A percentile compares a stretch with the other conserved stretches of the same genome.
These are phyloP conservation scores for Claviceps maximensis DNA, from an alignment of 2,329 filamentous ascomycete genomes.

Conservation along the genomic window DNA sequence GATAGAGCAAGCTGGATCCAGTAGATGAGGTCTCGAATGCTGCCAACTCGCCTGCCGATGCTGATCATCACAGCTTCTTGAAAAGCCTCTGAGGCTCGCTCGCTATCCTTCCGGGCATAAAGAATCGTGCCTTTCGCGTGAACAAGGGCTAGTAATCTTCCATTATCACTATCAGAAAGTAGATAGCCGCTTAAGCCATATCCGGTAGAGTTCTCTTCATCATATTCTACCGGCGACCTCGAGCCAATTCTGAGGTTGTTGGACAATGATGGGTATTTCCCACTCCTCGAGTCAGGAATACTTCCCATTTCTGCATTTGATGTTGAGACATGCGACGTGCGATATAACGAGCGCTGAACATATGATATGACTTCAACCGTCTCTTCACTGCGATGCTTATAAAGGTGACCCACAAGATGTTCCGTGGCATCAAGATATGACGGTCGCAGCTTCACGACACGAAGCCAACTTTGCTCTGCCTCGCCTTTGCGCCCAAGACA, in stretches of 20 bases:
- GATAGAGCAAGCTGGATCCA: slow-evolving; percentile 61
- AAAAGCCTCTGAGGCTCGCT: slow-evolving; percentile 72
- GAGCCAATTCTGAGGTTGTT: background rate
- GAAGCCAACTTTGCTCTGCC: slow-evolving; percentile 74
- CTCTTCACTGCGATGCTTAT: slow-evolving; percentile 69
- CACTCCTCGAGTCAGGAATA: background rate
- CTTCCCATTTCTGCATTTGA: background rate
- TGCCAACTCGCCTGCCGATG: slow-evolving; percentile 54
- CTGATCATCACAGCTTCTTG: slow-evolving; percentile 91
- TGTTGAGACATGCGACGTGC: background rate
- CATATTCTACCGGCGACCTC: background rate
- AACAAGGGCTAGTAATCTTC: slow-evolving; percentile 80
- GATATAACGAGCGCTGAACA: slow-evolving; percentile 60
- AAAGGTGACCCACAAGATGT: slow-evolving; percentile 79
- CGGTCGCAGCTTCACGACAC: slow-evolving; percentile 70
- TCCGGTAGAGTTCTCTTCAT: slow-evolving; percentile 7
- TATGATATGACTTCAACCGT: slow-evolving; percentile 79
- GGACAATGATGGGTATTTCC: background rate
- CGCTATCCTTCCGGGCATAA: slow-evolving; percentile 75
- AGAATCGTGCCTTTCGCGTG: slow-evolving; percentile 99
- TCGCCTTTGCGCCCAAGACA: slow-evolving; percentile 72
- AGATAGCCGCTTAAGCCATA: slow-evolving; percentile 51
- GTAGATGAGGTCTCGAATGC: slow-evolving; percentile 66
- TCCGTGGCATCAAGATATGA: slow-evolving; percentile 92
- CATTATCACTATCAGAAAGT: slow-evolving; percentile 77